Evolutionary conservation across 2,329 filamentous ascomycete species (phyloP), one percentile per base, ranked within the genome.

Genomic region (Cucurbitaria berberidis): DNA sequence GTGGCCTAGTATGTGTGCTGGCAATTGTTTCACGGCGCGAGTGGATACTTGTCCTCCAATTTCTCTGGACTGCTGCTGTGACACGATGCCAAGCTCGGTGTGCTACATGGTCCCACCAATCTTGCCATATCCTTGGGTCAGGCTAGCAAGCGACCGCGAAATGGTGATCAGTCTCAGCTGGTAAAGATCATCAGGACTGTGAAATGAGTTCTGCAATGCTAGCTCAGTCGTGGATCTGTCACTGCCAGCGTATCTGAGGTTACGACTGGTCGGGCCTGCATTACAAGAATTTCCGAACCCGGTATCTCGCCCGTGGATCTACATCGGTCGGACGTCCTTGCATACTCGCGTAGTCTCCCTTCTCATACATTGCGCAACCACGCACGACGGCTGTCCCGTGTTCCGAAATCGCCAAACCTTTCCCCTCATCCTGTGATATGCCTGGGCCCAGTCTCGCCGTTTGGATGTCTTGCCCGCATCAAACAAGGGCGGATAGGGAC

Each of bases 11-110:
- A 26, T 48, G 41, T 67, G 61, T 51, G 63, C 48, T 67, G 64
- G 61, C 63, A 66, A 43, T 48, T 60, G 65, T 70, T 60, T 46
- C 66, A 70, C 67, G 8, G 48, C 47, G 22, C 39, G 29, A 48
- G 40, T 48, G 35, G 39, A 22, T 35, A n/a, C 43, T 27, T 41
- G 47, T 55, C 49, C 55, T 52, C 50, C 45, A 54, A 60, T 62
- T 48, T 58, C 39, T n/a, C 48, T 59, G 53, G 52, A 55, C 53
- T 53, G 48, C 50, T 60, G 53, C 29, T 57, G 64, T 70, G 51
- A 44, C 26, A 68, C 64, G 42, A 27, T 26, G 24, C 43, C 52
- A 38, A 59, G 27, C 35, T 51, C 53, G 48, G 50, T 48, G 59
- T 65, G 45, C 44, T 41, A 64, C 67, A 65, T 45, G 39, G 53